These are phyloP conservation scores for Rhodotorula babjevae DNA, from an alignment of 768 basidiomycete species.

Conservation along the genomic window DNA sequence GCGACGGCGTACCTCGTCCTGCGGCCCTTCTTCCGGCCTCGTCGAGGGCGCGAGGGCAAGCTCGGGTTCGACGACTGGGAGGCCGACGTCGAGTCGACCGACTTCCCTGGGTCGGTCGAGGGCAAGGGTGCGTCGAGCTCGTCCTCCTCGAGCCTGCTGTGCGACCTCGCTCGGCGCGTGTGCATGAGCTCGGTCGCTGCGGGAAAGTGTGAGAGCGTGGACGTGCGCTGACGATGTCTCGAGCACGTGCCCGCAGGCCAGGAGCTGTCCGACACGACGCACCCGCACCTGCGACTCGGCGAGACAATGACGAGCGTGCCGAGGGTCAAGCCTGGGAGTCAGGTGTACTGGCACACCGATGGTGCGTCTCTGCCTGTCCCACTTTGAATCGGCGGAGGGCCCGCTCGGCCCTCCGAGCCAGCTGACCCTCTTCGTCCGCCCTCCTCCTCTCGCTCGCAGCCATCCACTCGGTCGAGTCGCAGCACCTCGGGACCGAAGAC, in stretches of 20 bases:
- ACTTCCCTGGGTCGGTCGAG: conserved; percentile 54
- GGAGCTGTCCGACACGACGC: conserved; percentile 56
- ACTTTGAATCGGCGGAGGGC: background rate
- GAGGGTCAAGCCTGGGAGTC: conserved; percentile 60
- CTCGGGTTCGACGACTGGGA: conserved; percentile 57
- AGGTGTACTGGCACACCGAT: conserved; percentile 43
- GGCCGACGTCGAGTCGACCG: conserved; percentile 54
- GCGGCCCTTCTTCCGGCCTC: conserved; percentile 61
- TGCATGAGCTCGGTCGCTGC: no score
- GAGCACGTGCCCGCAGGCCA: background rate
- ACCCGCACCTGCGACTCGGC: conserved; percentile 61
- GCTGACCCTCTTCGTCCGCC: no score
- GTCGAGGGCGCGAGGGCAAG: conserved; percentile 35
- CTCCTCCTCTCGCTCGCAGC: background rate
- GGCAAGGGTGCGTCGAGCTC: conserved; percentile 51
- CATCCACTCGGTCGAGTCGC: conserved; percentile 41
- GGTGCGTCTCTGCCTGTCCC: background rate
- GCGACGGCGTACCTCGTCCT: conserved; percentile 56
- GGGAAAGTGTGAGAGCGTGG: no score
- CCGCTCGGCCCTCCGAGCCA: background rate
- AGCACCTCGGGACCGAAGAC: conserved; percentile 38
- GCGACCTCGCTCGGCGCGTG: no score
- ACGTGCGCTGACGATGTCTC: no score
- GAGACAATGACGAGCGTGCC: conserved; percentile 61
- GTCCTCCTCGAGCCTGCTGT: conserved; percentile 48